Base-by-base conservation (phyloP, 2,329 filamentous ascomycete species). In the Trichoderma koningii region DNA sequence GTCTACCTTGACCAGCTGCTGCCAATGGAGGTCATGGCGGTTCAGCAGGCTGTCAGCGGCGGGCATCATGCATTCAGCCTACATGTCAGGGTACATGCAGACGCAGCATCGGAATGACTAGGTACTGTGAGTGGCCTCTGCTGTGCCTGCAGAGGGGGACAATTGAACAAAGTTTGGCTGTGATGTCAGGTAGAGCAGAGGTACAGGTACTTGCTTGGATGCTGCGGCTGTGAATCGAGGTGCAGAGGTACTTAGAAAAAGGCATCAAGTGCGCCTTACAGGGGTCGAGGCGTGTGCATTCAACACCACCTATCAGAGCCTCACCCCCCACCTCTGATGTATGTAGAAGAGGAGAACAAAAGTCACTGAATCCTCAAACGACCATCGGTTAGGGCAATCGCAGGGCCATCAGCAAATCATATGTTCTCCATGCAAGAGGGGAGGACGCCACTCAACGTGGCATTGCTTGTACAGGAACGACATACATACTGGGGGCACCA, bases 311-410 rank as follows among this genome's bases (percentile, higher is more conserved):
- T 23, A 23, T 23, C 38, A 51, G 4, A 38, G 15, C 6, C 34
- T 38, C 56, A 42, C 52, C 52, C 6, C 52, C 52, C n/a, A n/a
- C 52, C 38, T 21, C 23, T 19, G 2, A 19, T 3, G 9, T 17
- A 19, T 3, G 9, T 17, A 23, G 48, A 19, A 15, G 23, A 51
- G 47, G 23, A 28, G 21, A 19, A 50, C 17, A 41, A 28, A 41
- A 26, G n/a, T 19, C 30, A 10, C 9, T 34, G 30, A n/a, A 48
- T 21, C 45, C 45, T 41, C 45, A n/a, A n/a, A 45, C 56, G 21
- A 60, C 30, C 56, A 60, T 28, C 45, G 56, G 56, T 17, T 55
- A 38, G 47, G 41, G 21, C 42, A 45, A 45, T 56, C 56, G 56
- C 38, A 62, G 48, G 50, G 38, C 48, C 14, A 28, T 51, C 47